phyloP scores from a whole-genome alignment of 306 rosid species.

The Vachellia pachyceras region DNA sequence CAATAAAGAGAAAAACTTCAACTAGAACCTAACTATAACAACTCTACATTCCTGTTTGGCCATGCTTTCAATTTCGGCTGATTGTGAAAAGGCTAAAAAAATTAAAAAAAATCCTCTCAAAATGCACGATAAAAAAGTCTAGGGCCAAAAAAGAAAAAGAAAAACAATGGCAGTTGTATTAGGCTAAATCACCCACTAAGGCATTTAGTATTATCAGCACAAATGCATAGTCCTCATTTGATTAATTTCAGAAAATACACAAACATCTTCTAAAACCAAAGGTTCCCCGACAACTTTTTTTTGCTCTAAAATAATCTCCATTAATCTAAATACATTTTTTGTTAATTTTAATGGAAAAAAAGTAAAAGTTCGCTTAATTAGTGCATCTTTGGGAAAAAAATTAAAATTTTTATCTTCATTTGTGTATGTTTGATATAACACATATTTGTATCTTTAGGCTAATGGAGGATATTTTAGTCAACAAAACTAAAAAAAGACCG shows the following conservation, averaged over 20 bases:
- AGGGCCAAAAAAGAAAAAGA: not conserved
- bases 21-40: too few species aligned
- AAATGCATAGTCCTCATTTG: not conserved
- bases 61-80: not conserved
- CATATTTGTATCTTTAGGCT: not conserved
- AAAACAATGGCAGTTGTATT: not conserved
- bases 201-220: not conserved
- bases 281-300: not conserved
- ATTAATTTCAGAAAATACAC: not conserved
- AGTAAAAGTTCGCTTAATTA: too few species aligned
- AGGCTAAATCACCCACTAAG: not conserved
- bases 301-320: not conserved
- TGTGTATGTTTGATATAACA: not conserved
- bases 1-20: slow-evolving; percentile 9
- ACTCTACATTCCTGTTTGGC: not conserved
- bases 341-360: not conserved
- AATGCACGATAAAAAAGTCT: not conserved
- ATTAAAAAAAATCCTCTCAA: not conserved
- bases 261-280: not conserved
- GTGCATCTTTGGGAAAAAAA: not conserved
- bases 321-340: not conserved
- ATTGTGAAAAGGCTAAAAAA: not conserved
- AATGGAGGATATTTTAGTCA: not conserved
- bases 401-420: not conserved
- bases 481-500: not conserved